Percentiles rank a stretch among this genome's conserved stretches.
Conservation (phyloP, 2,329 filamentous ascomycete species). For the Fusarium sp. region DNA sequence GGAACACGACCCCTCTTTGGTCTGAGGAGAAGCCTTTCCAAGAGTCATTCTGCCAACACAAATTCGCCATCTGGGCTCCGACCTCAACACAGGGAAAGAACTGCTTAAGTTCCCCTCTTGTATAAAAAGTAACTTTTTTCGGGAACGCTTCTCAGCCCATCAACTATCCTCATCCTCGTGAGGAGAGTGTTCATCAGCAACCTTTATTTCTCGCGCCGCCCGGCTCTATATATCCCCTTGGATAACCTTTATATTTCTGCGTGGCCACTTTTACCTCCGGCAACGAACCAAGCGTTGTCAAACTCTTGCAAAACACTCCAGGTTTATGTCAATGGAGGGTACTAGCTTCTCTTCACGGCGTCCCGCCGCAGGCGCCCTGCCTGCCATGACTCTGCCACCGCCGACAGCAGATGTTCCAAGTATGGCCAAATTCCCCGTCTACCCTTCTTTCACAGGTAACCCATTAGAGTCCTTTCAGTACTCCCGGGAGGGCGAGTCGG, state of each 20-base stretch:
- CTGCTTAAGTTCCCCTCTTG: background rate
- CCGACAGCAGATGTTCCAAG: slow-evolving; percentile 53
- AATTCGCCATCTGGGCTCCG: background rate
- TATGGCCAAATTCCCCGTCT: slow-evolving; percentile 47
- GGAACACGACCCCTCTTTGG: slow-evolving; percentile 15
- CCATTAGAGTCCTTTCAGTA: slow-evolving; percentile 38
- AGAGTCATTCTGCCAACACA: slow-evolving; percentile 16
- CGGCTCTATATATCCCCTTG: background rate
- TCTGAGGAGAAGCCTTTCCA: slow-evolving; percentile 27
- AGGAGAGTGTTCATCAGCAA: too few relatives aligned
- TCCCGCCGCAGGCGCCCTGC: slow-evolving; percentile 49
- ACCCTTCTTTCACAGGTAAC: slow-evolving; percentile 36
- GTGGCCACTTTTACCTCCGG: background rate
- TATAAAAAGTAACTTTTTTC: background rate
- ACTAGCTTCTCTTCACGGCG: slow-evolving; percentile 52
- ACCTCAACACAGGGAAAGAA: background rate
- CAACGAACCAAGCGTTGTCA: background rate
- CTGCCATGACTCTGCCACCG: slow-evolving; percentile 53
- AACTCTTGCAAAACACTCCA: background rate
- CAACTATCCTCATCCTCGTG: background rate
- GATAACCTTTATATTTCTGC: background rate
- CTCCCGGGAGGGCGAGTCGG: slow-evolving; percentile 41
- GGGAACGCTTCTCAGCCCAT: background rate
- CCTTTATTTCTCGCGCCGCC: background rate
- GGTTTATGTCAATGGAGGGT: slow-evolving; percentile 45